These are phyloP conservation scores for Ceratonia siliqua DNA, from an alignment of 306 rosid genomes.

Conservation along the genomic window DNA sequence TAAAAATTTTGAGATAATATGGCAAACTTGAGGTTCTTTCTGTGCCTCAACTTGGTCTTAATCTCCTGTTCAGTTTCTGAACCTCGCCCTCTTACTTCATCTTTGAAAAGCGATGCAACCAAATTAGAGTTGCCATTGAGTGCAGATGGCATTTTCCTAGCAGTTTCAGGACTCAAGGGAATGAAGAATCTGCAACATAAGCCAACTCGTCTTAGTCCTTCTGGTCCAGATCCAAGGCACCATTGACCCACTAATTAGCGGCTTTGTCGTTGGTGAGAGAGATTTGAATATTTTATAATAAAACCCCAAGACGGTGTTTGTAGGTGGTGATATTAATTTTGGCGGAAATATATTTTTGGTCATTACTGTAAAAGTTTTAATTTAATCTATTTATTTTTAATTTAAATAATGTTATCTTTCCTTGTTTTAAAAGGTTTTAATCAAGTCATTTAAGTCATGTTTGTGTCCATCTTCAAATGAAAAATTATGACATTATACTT, in stretches of 20 bases:
- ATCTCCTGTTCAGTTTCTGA: not conserved
- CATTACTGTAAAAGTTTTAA: too few relatives aligned
- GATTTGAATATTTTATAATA: too few relatives aligned
- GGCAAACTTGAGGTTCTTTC: constrained; percentile 19
- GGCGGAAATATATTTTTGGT: too few relatives aligned
- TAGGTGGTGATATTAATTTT: too few relatives aligned
- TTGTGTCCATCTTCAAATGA: too few relatives aligned
- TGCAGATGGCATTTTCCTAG: not conserved
- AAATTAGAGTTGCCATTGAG: constrained; percentile 8
- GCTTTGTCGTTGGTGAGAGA: too few relatives aligned
- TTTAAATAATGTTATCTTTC: too few relatives aligned
- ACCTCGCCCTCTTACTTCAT: constrained; percentile 21
- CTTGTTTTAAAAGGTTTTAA: too few relatives aligned
- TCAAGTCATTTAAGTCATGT: too few relatives aligned
- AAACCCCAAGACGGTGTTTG: too few relatives aligned
- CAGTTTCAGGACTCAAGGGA: constrained; percentile 20
- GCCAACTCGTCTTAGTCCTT: constrained; percentile 21
- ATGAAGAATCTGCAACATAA: not conserved
- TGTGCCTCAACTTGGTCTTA: constrained; percentile 24
- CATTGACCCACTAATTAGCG: not conserved
- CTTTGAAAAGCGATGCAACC: not conserved
- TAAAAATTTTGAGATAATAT: not conserved
- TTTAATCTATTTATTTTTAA: too few relatives aligned
- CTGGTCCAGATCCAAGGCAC: constrained; percentile 34
- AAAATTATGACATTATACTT: too few relatives aligned